Evolutionary conservation across 192 early-diverging fungal species (phyloP).

Genomic region (Backusella australiensis): DNA sequence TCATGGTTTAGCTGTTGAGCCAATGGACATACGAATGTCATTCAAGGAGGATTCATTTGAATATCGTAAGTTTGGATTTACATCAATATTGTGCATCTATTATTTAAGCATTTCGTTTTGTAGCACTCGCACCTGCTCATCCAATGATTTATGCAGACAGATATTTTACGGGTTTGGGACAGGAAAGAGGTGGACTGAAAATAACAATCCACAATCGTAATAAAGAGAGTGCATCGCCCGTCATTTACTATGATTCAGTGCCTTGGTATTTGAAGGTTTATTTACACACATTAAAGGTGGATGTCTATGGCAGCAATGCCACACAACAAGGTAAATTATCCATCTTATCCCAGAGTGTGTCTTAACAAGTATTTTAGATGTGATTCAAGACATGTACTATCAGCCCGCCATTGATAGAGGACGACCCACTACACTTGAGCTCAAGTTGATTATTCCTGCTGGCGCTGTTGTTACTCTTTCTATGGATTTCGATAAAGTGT

Average conservation of each 20-base stretch:
- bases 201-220: slow-evolving; percentile 72
- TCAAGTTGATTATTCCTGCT: slow-evolving; percentile 64
- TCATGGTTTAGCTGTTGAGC: neutral
- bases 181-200: slow-evolving; percentile 81
- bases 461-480: slow-evolving; percentile 64
- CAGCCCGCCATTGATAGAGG: slow-evolving; percentile 80
- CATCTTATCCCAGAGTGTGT: neutral
- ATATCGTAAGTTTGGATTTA: slow-evolving; percentile 40
- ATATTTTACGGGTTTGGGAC: slow-evolving; percentile 76
- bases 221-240: slow-evolving; percentile 32
- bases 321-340: neutral
- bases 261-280: slow-evolving; percentile 95
- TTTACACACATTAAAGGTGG: slow-evolving; percentile 78
- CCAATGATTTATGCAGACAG: slow-evolving; percentile 56
- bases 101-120: neutral
- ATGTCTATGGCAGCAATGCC: slow-evolving; percentile 34
- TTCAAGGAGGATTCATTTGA: slow-evolving; percentile 48
- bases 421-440: slow-evolving; percentile 80
- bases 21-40: slow-evolving; percentile 44
- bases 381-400: slow-evolving; percentile 59
- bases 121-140: slow-evolving; percentile 32
- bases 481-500: slow-evolving; percentile 88
- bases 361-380: slow-evolving; percentile 26
- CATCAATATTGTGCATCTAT: neutral
- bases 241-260: slow-evolving; percentile 73